Base-by-base conservation (phyloP, 2,329 filamentous ascomycete genomes). In the Penicillium psychrosexuale region DNA sequence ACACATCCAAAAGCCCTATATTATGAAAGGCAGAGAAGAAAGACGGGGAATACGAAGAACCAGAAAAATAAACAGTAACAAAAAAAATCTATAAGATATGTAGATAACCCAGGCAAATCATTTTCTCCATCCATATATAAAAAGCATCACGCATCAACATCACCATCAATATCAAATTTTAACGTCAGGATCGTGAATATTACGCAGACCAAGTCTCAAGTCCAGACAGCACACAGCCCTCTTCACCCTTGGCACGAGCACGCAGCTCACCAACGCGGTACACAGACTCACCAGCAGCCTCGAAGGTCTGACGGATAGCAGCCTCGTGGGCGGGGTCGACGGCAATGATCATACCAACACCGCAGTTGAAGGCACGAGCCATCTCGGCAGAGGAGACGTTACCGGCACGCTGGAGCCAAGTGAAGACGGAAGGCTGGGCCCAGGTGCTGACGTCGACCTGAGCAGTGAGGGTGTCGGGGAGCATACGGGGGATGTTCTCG, bases 401-500 rank as follows among this genome's bases (percentile, higher is more conserved):
- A 43, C 84, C 84, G 11, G 78, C 79, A 61, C 79, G 75, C 77
- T 91, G 91, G 66, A 99, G 81, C 94, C 94, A 99, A 67, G 81
- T 81, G 78, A 97, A 94, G 5, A 97, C 89, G 1, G 83, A 77
- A 0, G 89, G 91, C 40, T 91, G 80, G 27, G 84, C 72, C 91
- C 92, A 99, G 1, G 83, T 76, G 39, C 80, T 77, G 44, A 89
- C 88, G 66, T 96, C 88, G 52, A 99, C 85, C 69, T 91, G 84
- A 2, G 91, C 93, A 1, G 88, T 83, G 6, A 99, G 83, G 43
- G 86, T 79, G 33, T 82, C 74, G 1, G 94, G 94, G 17, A 99
- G 81, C 89, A 96, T 96, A 61, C 94, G 87, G 30, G 94, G 94
- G 27, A 99, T 88, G 73, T 99, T 99, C 76, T 99, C 94, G 17